These are phyloP conservation scores for Corylus americana DNA, from an alignment of 306 rosid genomes.

Conservation along the genomic window DNA sequence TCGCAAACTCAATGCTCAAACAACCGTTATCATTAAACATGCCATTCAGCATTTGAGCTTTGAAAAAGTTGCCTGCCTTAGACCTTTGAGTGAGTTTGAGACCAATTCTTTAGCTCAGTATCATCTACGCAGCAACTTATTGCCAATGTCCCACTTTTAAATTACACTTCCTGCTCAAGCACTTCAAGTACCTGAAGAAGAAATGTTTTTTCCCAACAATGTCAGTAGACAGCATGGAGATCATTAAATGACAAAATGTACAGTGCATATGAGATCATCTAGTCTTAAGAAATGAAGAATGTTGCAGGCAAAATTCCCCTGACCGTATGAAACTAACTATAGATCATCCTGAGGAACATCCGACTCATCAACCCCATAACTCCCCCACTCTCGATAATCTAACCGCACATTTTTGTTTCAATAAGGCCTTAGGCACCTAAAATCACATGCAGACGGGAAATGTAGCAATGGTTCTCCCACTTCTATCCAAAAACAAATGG, in stretches of 20 bases:
- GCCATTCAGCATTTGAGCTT: neutral
- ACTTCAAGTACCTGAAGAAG: slow-evolving; percentile 40
- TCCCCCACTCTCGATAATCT: neutral
- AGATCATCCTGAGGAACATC: neutral
- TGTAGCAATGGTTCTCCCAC: neutral
- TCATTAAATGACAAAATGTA: neutral
- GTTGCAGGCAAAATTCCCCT: neutral
- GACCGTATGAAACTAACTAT: neutral
- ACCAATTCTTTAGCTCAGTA: neutral
- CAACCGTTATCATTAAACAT: neutral
- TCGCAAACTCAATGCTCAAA: neutral
- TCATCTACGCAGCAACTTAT: neutral
- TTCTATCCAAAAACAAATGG: neutral
- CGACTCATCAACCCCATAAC: neutral
- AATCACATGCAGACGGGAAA: neutral
- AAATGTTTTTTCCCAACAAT: neutral
- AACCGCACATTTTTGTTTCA: no score
- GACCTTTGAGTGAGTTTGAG: slow-evolving; percentile 1
- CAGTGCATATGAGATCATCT: neutral
- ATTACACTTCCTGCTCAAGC: neutral
- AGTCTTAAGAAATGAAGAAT: neutral
- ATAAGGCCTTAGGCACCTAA: neutral
- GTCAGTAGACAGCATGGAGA: neutral
- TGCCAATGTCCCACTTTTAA: slow-evolving; percentile 17
- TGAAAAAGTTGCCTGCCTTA: neutral